These are phyloP conservation scores for Metarhizium humberi DNA, from an alignment of 2,329 filamentous ascomycete species.

Conservation along the genomic window DNA sequence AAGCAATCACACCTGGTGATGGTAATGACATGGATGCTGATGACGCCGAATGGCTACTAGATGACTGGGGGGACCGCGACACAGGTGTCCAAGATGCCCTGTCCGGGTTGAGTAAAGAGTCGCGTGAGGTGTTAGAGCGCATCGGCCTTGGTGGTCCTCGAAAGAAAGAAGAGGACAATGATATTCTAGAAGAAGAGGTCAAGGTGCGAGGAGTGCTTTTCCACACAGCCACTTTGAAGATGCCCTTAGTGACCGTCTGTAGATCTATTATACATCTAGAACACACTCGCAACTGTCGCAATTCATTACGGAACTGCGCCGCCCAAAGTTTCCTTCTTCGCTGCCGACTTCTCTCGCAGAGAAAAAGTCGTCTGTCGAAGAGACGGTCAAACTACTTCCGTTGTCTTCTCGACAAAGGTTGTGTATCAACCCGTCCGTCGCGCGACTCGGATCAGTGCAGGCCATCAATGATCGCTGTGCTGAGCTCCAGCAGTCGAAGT, in stretches of 20 bases:
- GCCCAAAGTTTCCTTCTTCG: slow-evolving; percentile 68
- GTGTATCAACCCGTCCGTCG: slow-evolving; percentile 83
- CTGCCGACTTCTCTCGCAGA: slow-evolving; percentile 37
- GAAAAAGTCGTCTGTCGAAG: slow-evolving; percentile 15
- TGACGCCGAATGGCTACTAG: slow-evolving; percentile 65
- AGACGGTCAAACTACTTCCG: slow-evolving; percentile 65
- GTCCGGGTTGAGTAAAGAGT: slow-evolving; percentile 63
- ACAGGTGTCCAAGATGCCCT: slow-evolving; percentile 26
- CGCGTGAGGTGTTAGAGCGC: slow-evolving; percentile 62
- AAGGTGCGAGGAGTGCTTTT: slow-evolving; percentile 41
- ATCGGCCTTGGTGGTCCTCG: slow-evolving; percentile 38
- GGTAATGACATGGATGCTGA: slow-evolving; percentile 29
- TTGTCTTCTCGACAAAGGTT: slow-evolving; percentile 78
- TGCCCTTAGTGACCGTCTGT: slow-evolving; percentile 20
- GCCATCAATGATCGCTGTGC: slow-evolving; percentile 91
- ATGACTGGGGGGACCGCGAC: slow-evolving; percentile 52
- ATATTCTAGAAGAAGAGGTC: slow-evolving; percentile 51
- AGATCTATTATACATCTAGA: slow-evolving; percentile 84
- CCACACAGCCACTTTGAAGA: slow-evolving; percentile 6
- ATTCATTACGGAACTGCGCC: slow-evolving; percentile 72
- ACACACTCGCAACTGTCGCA: slow-evolving; percentile 89
- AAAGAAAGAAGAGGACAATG: slow-evolving; percentile 28
- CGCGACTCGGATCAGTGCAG: slow-evolving; percentile 57
- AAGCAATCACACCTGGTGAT: slow-evolving; percentile 12
- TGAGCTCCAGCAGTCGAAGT: slow-evolving; percentile 70